Evolutionary conservation across 306 rosid genomes (phyloP).

Genomic region (Lupinus albus): DNA sequence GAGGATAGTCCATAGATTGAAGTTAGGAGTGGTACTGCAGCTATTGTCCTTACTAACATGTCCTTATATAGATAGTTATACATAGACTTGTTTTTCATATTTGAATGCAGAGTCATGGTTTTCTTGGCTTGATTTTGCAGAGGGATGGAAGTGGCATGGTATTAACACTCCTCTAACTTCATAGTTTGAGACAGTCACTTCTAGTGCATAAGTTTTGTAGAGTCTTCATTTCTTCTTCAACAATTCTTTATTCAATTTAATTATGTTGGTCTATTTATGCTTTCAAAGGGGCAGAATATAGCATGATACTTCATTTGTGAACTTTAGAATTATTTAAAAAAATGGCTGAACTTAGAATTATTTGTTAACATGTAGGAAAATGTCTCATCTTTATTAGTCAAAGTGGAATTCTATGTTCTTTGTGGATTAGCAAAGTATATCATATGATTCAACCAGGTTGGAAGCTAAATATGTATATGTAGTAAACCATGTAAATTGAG

Average conservation of each 20-base stretch:
- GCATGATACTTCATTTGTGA: too few relatives aligned
- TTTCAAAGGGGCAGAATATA: too few relatives aligned
- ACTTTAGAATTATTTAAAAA: too few relatives aligned
- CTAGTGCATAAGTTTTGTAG: constrained; percentile 34
- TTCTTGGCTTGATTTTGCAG: constrained; percentile 33
- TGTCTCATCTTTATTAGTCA: neutral
- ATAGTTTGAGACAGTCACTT: constrained; percentile 33
- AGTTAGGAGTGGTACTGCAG: constrained; percentile 48
- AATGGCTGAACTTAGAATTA: too few relatives aligned
- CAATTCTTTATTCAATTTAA: constrained; percentile 46
- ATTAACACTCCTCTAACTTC: too few relatives aligned
- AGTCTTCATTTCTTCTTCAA: constrained; percentile 12
- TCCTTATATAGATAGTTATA: constrained; percentile 26
- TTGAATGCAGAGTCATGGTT: constrained; percentile 23
- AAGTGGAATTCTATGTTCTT: too few relatives aligned
- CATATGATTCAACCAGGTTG: neutral
- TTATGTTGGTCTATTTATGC: constrained; percentile 33
- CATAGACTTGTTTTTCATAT: constrained; percentile 27
- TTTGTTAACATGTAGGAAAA: too few relatives aligned
- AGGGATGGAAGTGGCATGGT: constrained; percentile 41
- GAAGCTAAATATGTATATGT: neutral
- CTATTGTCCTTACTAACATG: constrained; percentile 28
- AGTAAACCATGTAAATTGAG: too few relatives aligned
- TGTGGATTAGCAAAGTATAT: neutral
- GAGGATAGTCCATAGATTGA: constrained; percentile 73